Percentiles rank a stretch among this genome's conserved stretches.
These are phyloP conservation scores for Termitomyces sp. DNA, from an alignment of 768 basidiomycete species.

Conservation along the genomic window DNA sequence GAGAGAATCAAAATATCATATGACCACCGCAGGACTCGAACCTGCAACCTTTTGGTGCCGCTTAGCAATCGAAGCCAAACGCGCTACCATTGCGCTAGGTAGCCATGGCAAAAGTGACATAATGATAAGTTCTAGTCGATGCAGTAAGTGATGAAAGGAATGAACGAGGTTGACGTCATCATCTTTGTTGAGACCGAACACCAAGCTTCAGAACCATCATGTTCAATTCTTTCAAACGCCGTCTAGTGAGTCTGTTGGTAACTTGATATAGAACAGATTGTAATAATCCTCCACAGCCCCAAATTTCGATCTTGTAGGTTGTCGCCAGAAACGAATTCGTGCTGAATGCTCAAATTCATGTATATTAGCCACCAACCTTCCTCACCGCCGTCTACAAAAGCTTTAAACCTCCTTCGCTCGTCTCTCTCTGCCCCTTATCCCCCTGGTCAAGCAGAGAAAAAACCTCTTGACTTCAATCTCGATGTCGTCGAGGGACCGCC, in stretches of 20 bases:
- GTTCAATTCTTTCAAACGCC: conserved; percentile 36
- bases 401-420: conserved; percentile 55
- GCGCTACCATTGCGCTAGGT: conserved; percentile 94
- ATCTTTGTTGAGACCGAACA: too few species aligned
- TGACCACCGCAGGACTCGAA: conserved; percentile 72
- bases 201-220: too few species aligned
- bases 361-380: conserved; percentile 59
- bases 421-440: conserved; percentile 65
- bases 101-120: conserved; percentile 35
- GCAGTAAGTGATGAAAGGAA: too few species aligned
- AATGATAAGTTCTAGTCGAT: too few species aligned
- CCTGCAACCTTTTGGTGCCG: conserved; percentile 92
- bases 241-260: conserved; percentile 23
- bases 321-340: not conserved
- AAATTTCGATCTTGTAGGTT: conserved; percentile 66
- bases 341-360: not conserved
- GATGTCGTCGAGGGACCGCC: conserved; percentile 69
- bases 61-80: conserved; percentile 85
- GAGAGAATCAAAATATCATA: too few species aligned
- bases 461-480: conserved; percentile 66
- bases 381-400: conserved; percentile 62
- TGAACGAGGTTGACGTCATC: too few species aligned
- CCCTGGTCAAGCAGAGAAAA: conserved; percentile 34
- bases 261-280: not conserved
- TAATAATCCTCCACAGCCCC: conserved; percentile 31